These are phyloP conservation scores for Ziziphus jujuba DNA, from an alignment of 306 rosid species.

Conservation along the genomic window DNA sequence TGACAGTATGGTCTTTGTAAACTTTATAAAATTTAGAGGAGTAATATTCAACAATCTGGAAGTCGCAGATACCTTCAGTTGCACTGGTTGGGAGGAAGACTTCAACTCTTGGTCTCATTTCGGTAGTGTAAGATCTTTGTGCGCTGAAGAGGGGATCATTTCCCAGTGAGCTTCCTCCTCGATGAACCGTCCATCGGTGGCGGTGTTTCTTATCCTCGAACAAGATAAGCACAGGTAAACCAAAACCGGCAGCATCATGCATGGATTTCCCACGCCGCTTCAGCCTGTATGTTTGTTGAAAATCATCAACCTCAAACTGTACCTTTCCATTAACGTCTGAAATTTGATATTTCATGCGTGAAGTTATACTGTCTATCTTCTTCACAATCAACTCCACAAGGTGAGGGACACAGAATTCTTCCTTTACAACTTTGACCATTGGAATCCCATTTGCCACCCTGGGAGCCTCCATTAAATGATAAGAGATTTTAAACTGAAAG, in stretches of 20 bases:
- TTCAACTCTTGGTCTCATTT: background rate
- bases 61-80: background rate
- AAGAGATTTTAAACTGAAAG: too few species aligned
- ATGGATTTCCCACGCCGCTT: constrained; percentile 5
- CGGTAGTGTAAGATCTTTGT: background rate
- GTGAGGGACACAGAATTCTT: constrained; percentile 7
- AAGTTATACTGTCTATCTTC: too few species aligned
- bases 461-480: background rate
- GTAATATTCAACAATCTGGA: background rate
- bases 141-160: constrained; percentile 1
- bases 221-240: constrained; percentile 8
- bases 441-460: background rate
- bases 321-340: background rate
- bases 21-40: background rate
- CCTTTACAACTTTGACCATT: constrained; percentile 5
- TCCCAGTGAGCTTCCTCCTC: background rate
- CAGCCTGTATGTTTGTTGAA: too few species aligned
- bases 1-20: constrained; percentile 2
- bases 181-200: constrained; percentile 1
- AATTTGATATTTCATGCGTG: background rate
- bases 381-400: constrained; percentile 7
- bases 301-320: background rate
- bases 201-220: background rate
- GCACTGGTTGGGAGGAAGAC: too few species aligned
- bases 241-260: background rate